These are phyloP conservation scores for Metschnikowia corniflorae DNA, from an alignment of 805 yeast species.

Conservation along the genomic window DNA sequence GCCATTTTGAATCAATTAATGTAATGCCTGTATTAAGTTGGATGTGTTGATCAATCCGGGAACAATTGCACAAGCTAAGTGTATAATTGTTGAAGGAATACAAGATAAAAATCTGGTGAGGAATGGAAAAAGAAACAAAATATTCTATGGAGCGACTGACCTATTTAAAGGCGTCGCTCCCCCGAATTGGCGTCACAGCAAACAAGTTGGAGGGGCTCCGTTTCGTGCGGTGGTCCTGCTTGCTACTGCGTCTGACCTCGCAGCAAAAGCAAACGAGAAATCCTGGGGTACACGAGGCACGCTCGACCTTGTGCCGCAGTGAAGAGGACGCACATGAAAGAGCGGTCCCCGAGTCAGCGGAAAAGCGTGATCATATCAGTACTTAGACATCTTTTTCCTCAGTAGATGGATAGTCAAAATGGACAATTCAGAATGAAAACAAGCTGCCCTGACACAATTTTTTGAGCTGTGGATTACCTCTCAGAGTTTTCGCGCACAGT, in stretches of 20 bases:
- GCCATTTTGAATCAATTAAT: conserved; percentile 9
- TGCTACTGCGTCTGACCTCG: conserved; percentile 7
- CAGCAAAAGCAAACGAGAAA: conserved; percentile 9
- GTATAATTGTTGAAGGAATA: not conserved
- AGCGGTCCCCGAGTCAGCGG: no score
- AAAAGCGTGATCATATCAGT: no score
- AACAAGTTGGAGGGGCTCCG: conserved; percentile 6
- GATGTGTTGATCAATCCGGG: not conserved
- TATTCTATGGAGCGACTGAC: not conserved
- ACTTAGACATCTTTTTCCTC: no score
- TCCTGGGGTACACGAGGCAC: conserved; percentile 8
- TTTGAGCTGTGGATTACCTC: no score
- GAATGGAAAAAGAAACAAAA: conserved; percentile 2
- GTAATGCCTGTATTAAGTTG: not conserved
- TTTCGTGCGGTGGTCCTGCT: conserved; percentile 7
- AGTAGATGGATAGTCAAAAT: no score
- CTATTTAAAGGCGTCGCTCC: conserved; percentile 2
- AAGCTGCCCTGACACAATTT: no score
- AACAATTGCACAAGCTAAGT: conserved; percentile 5
- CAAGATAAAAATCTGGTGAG: not conserved
- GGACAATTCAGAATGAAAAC: no score
- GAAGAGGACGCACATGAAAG: no score
- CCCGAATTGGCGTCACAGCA: conserved; percentile 5
- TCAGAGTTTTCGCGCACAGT: no score
- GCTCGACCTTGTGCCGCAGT: conserved; percentile 2